phyloP scores from a whole-genome alignment of 345 rosid species.

The Euclidium syriacum region DNA sequence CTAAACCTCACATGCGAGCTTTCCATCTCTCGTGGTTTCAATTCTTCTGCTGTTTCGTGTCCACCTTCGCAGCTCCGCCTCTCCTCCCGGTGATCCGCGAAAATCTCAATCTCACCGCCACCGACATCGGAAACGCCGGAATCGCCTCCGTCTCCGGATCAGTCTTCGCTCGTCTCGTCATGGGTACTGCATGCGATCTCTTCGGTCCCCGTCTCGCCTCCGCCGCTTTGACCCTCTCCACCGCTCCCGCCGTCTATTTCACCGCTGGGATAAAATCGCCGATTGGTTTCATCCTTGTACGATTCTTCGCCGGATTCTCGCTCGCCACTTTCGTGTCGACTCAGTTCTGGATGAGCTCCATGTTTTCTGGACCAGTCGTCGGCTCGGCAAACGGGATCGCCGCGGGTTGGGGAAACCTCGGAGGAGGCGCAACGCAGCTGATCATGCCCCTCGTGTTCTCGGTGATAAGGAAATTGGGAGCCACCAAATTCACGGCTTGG shows the following conservation, averaged over 20 bases:
- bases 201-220: slow-evolving; percentile 92
- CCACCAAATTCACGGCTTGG: slow-evolving; percentile 80
- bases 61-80: slow-evolving; percentile 88
- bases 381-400: slow-evolving; percentile 82
- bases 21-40: slow-evolving; percentile 88
- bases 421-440: slow-evolving; percentile 88
- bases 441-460: slow-evolving; percentile 76
- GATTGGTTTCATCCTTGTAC: slow-evolving; percentile 55
- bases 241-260: slow-evolving; percentile 81
- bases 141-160: slow-evolving; percentile 90
- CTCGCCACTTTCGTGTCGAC: slow-evolving; percentile 84
- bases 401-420: slow-evolving; percentile 96
- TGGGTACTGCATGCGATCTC: slow-evolving; percentile 83
- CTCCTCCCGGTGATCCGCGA: slow-evolving; percentile 84
- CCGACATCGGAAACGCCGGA: slow-evolving; percentile 86
- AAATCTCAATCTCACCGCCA: slow-evolving; percentile 73
- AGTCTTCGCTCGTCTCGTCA: slow-evolving; percentile 69
- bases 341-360: slow-evolving; percentile 96
- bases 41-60: slow-evolving; percentile 77
- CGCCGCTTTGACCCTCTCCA: slow-evolving; percentile 65
- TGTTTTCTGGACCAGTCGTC: slow-evolving; percentile 68
- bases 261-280: slow-evolving; percentile 59
- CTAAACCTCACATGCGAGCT: slow-evolving; percentile 82
- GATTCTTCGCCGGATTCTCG: slow-evolving; percentile 79
- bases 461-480: slow-evolving; percentile 51